Percentiles rank a stretch among this genome's conserved stretches.
Conservation (phyloP, 352 stramenopile species). For the Pythium folliculosum region DNA sequence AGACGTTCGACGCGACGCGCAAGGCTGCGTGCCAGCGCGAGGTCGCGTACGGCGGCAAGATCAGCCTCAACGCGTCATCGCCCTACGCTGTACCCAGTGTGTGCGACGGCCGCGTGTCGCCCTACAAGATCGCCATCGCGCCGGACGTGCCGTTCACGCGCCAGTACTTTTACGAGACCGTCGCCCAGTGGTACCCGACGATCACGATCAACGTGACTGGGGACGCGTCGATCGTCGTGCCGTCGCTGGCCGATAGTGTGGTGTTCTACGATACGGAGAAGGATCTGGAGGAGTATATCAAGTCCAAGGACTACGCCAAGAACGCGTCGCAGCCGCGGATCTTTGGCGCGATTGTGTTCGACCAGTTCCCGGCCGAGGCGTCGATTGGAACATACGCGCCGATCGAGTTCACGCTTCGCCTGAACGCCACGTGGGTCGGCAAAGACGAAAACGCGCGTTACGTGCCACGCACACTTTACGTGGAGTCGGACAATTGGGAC, state of each 20-base stretch:
- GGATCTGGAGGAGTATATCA: constrained; percentile 38
- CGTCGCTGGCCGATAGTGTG: constrained; percentile 44
- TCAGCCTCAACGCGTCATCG: constrained; percentile 41
- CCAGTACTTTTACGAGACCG: constrained; percentile 51
- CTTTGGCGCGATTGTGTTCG: constrained; percentile 52
- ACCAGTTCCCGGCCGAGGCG: constrained; percentile 29
- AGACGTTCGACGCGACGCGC: constrained; percentile 13
- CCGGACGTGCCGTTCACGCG: constrained; percentile 57
- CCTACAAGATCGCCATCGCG: constrained; percentile 59
- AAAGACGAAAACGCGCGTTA: constrained; percentile 19
- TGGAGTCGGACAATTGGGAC: constrained; percentile 23
- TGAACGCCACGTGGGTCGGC: constrained; percentile 40
- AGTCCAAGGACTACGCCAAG: constrained; percentile 36
- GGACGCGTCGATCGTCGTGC: constrained; percentile 28
- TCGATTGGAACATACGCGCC: constrained; percentile 28
- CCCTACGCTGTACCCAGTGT: constrained; percentile 34
- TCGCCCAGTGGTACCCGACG: constrained; percentile 47
- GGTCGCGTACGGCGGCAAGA: constrained; percentile 37
- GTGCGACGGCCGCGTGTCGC: constrained; percentile 46
- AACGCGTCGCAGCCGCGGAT: constrained; percentile 30
- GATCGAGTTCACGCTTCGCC: constrained; percentile 44
- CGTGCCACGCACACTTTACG: constrained; percentile 44
- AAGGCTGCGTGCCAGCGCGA: constrained; percentile 20
- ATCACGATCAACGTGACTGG: constrained; percentile 22
- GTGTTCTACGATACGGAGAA: constrained; percentile 37